Evolutionary conservation across 805 yeast genomes (phyloP).

Genomic region (Teunomyces cretensis): DNA sequence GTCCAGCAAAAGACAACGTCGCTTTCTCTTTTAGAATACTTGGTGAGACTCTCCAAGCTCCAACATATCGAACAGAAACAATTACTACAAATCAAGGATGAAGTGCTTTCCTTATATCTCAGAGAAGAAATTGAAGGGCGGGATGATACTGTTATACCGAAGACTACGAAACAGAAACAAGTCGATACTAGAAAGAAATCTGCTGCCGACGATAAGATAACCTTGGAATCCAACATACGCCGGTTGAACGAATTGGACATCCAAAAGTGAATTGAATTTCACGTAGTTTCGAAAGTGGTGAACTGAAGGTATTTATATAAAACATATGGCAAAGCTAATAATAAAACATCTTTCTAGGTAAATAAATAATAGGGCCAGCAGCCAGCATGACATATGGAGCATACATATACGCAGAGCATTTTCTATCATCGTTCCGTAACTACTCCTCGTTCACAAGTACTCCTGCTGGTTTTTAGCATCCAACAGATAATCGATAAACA

Average conservation of each 20-base stretch:
- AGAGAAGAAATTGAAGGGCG: slow-evolving; percentile 47
- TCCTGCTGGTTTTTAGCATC: neutral
- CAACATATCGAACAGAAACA: slow-evolving; percentile 60
- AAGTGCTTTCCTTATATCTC: slow-evolving; percentile 58
- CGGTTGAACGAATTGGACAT: slow-evolving; percentile 31
- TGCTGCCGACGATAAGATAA: slow-evolving; percentile 10
- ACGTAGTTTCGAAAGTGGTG: neutral
- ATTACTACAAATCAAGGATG: slow-evolving; percentile 60
- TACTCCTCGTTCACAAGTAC: neutral
- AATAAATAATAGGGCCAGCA: neutral
- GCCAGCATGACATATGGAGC: neutral
- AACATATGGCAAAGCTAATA: slow-evolving; percentile 2
- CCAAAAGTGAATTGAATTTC: slow-evolving; percentile 8
- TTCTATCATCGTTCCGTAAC: neutral
- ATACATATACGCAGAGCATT: no score
- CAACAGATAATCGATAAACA: slow-evolving; percentile 6
- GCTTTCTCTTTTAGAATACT: slow-evolving; percentile 61
- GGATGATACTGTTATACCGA: slow-evolving; percentile 12
- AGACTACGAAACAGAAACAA: slow-evolving; percentile 14
- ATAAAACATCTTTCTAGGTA: slow-evolving; percentile 2
- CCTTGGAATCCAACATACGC: slow-evolving; percentile 31
- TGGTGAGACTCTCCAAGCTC: slow-evolving; percentile 56
- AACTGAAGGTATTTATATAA: slow-evolving; percentile 1
- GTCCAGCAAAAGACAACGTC: slow-evolving; percentile 22
- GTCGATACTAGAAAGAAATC: slow-evolving; percentile 10